These are phyloP conservation scores for Suillus discolor DNA, from an alignment of 768 basidiomycete species.

Conservation along the genomic window DNA sequence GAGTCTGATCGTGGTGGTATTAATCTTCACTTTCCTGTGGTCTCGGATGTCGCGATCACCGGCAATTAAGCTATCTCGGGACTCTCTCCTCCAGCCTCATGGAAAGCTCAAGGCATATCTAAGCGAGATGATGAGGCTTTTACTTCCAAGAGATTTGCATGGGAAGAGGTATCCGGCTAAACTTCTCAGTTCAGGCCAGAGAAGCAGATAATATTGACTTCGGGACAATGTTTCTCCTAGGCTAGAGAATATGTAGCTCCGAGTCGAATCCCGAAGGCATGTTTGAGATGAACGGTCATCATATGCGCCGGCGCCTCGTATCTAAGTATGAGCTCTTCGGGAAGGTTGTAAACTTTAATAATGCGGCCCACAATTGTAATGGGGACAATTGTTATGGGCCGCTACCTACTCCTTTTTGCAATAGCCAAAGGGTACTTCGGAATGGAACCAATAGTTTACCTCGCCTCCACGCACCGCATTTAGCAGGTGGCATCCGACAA, in stretches of 20 bases:
- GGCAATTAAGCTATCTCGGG: constrained; percentile 28
- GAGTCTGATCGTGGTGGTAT: constrained; percentile 20
- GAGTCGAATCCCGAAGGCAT: constrained; percentile 8
- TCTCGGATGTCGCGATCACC: constrained; percentile 11
- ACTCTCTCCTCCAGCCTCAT: constrained; percentile 23
- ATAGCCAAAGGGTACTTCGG: not conserved
- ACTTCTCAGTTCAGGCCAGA: constrained; percentile 8
- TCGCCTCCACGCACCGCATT: not conserved
- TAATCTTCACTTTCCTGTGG: constrained; percentile 14
- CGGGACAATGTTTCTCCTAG: constrained; percentile 13
- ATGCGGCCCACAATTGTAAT: not conserved
- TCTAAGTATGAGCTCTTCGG: constrained; percentile 14
- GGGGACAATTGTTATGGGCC: constrained; percentile 2
- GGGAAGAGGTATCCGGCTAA: constrained; percentile 8
- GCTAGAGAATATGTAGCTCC: constrained; percentile 1
- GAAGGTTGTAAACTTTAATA: constrained; percentile 10
- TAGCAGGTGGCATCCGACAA: constrained; percentile 1
- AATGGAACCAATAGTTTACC: not conserved
- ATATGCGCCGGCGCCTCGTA: constrained; percentile 12
- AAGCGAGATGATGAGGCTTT: constrained; percentile 22
- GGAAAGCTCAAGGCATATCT: constrained; percentile 34
- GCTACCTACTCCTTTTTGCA: not conserved
- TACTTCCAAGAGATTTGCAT: constrained; percentile 13
- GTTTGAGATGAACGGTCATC: constrained; percentile 1
- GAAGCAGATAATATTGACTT: constrained; percentile 12